Evolutionary conservation across 768 basidiomycete genomes (phyloP).

Genomic region (Austroboletus eburneus): DNA sequence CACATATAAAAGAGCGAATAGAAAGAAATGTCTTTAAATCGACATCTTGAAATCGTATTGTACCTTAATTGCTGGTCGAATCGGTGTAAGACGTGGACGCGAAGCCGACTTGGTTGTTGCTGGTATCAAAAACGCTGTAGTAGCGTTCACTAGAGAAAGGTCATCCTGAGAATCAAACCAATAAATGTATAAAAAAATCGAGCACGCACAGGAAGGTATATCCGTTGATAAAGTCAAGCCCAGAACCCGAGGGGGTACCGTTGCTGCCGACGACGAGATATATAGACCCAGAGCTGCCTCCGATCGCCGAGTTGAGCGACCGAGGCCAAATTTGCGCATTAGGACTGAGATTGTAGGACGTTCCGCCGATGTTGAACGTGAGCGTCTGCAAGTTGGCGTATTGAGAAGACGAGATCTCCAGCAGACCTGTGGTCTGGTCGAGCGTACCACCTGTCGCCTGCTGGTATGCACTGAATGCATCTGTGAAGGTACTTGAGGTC

Average conservation of each 20-base stretch:
- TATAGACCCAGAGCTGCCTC: slow-evolving; percentile 22
- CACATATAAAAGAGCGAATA: too few relatives aligned
- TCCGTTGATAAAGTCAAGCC: too few relatives aligned
- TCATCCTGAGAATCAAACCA: slow-evolving; percentile 15
- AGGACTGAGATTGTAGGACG: too few relatives aligned
- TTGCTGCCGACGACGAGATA: slow-evolving; percentile 29
- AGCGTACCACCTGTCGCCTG: slow-evolving; percentile 23
- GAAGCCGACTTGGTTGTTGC: slow-evolving; percentile 36
- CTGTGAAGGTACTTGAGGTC: slow-evolving; percentile 16
- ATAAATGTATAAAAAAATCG: too few relatives aligned
- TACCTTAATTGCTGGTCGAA: too few relatives aligned
- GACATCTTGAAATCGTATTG: too few relatives aligned
- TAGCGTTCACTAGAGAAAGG: slow-evolving; percentile 32
- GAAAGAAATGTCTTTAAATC: too few relatives aligned
- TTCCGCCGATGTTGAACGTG: slow-evolving; percentile 25
- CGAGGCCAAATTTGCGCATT: slow-evolving; percentile 35
- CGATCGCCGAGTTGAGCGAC: slow-evolving; percentile 27
- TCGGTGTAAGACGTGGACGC: slow-evolving; percentile 36
- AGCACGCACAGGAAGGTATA: too few relatives aligned
- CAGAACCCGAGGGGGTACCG: slow-evolving; percentile 10
- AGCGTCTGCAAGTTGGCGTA: slow-evolving; percentile 23
- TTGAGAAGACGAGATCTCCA: slow-evolving; percentile 24
- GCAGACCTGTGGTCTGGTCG: slow-evolving; percentile 29
- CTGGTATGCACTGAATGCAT: slow-evolving; percentile 26
- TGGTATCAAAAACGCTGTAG: slow-evolving; percentile 40